Evolutionary conservation across 2,329 filamentous ascomycete genomes (phyloP).

Genomic region (Diplocarpon rosae): DNA sequence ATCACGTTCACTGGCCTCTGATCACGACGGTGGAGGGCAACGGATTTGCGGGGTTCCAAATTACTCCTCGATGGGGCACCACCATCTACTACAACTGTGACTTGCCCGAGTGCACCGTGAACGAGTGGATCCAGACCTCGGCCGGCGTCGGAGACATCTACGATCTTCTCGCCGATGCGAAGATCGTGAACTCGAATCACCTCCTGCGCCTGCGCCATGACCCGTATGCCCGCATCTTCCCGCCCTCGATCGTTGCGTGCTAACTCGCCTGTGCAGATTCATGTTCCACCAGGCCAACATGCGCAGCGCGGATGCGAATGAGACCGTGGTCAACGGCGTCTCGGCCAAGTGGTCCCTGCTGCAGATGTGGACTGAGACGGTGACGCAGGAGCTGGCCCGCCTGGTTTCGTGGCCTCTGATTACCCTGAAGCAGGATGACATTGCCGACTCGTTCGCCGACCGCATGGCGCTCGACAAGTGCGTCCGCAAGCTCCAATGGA

Average conservation of each 20-base stretch:
- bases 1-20: slow-evolving; percentile 39
- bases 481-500: slow-evolving; percentile 15
- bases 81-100: slow-evolving; percentile 48
- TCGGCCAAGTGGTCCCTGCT: slow-evolving; percentile 1
- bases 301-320: slow-evolving; percentile 28
- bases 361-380: slow-evolving; percentile 4
- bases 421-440: slow-evolving; percentile 44
- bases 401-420: slow-evolving; percentile 38
- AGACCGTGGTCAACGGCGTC: slow-evolving; percentile 10
- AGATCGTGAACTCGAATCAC: slow-evolving; percentile 41
- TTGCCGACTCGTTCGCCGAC: slow-evolving; percentile 38
- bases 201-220: slow-evolving; percentile 36
- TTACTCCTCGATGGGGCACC: slow-evolving; percentile 49
- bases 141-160: slow-evolving; percentile 40
- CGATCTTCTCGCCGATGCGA: slow-evolving; percentile 39
- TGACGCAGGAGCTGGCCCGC: slow-evolving; percentile 2
- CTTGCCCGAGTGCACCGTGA: slow-evolving; percentile 23
- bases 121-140: slow-evolving; percentile 43
- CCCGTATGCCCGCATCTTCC: not conserved
- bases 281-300: slow-evolving; percentile 50
- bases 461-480: slow-evolving; percentile 28
- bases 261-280: slow-evolving; percentile 1
- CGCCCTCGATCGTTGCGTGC: not conserved
- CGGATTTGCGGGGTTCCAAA: slow-evolving; percentile 42
- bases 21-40: slow-evolving; percentile 40